Evolutionary conservation across 768 basidiomycete genomes (phyloP).

Genomic region (Phanerochaete carnosa): DNA sequence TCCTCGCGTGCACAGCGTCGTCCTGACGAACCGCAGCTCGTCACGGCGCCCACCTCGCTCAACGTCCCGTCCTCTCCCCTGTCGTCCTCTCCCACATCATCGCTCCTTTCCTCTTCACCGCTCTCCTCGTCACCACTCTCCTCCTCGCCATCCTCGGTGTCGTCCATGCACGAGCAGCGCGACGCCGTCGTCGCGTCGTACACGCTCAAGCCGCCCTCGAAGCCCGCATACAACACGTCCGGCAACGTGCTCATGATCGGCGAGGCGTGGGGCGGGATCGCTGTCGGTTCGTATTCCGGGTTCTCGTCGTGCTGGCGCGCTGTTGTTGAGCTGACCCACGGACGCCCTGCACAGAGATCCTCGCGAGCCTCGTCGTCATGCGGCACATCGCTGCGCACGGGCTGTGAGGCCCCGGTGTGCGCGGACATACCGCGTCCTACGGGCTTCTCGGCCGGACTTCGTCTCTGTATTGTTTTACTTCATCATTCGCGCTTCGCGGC

Average conservation of each 20-base stretch:
- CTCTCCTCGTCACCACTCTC: not conserved
- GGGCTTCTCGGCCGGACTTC: no score
- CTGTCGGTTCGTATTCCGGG: constrained; percentile 42
- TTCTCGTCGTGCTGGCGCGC: constrained; percentile 2
- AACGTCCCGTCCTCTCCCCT: not conserved
- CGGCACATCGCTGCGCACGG: constrained; percentile 54
- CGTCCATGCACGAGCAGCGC: constrained; percentile 49
- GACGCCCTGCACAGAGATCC: no score
- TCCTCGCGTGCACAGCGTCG: not conserved
- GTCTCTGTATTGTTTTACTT: no score
- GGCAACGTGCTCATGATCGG: constrained; percentile 62
- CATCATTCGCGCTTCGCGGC: no score
- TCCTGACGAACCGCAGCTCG: not conserved
- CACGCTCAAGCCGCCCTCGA: constrained; percentile 51
- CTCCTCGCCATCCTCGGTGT: not conserved
- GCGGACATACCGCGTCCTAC: no score
- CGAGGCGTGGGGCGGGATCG: constrained; percentile 49
- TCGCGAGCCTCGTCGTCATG: constrained; percentile 61
- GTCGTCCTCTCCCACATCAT: not conserved
- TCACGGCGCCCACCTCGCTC: not conserved
- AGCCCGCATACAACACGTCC: constrained; percentile 55
- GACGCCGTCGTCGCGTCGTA: constrained; percentile 63
- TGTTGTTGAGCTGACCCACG: no score
- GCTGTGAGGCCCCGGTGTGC: constrained; percentile 27
- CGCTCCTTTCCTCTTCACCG: not conserved